Conservation (phyloP, 257 asterid species). For the Misopates orontium region DNA sequence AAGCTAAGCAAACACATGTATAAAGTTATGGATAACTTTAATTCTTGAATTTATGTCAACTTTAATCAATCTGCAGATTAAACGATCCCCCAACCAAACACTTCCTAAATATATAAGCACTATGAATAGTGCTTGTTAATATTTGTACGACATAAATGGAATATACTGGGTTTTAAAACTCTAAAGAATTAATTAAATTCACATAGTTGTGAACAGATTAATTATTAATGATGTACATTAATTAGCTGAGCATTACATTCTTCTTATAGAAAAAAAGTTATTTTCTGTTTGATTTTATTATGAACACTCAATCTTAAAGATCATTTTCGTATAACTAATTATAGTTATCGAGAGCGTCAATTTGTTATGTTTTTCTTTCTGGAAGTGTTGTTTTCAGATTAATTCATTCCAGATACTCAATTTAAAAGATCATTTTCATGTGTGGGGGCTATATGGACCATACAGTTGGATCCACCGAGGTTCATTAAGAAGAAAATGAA, state of each 20-base stretch:
- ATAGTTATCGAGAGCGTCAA: not conserved
- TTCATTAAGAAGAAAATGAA: conserved; percentile 56
- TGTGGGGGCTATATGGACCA: conserved; percentile 55
- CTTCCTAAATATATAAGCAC: too few relatives aligned
- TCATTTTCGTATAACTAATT: conserved; percentile 30
- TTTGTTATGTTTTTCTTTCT: not conserved
- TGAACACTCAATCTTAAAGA: conserved; percentile 21
- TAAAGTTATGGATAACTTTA: too few relatives aligned
- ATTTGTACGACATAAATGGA: too few relatives aligned
- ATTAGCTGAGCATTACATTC: not conserved
- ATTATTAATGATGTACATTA: too few relatives aligned
- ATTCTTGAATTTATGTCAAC: too few relatives aligned
- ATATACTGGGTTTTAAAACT: too few relatives aligned
- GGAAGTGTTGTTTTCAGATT: conserved; percentile 27
- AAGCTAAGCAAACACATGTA: too few relatives aligned
- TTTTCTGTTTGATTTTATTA: conserved; percentile 24
- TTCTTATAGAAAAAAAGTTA: conserved; percentile 12
- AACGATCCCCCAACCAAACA: too few relatives aligned
- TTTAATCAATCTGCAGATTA: too few relatives aligned
- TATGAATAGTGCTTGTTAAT: too few relatives aligned
- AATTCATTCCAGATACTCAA: conserved; percentile 27
- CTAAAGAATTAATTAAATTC: too few relatives aligned
- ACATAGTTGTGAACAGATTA: too few relatives aligned
- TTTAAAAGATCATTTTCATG: conserved; percentile 31
- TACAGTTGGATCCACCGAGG: conserved; percentile 62